Conservation (phyloP, 768 basidiomycete species). For the Dacryopinax spathularia region DNA sequence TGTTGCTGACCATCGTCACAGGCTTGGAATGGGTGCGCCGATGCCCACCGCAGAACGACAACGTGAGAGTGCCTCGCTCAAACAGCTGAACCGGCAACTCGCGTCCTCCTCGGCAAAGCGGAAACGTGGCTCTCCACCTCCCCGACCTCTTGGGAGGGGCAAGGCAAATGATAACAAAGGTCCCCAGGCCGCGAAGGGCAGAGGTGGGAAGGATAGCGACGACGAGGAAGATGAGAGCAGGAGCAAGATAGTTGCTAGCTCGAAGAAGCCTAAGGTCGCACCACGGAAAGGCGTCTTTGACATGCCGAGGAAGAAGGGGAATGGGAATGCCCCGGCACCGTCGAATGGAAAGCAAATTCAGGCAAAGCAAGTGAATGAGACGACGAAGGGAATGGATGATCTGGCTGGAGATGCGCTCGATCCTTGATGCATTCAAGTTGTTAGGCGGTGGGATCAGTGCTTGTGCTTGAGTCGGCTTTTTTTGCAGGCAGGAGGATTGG, state of each 20-base stretch:
- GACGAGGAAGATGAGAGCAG: background rate
- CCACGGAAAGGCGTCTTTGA: background rate
- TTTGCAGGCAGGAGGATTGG: no score
- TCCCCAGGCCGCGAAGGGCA: background rate
- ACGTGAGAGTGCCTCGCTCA: background rate
- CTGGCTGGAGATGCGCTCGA: no score
- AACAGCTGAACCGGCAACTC: background rate
- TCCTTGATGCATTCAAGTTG: no score
- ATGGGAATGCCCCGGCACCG: no score
- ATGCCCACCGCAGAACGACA: background rate
- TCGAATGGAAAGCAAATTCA: no score
- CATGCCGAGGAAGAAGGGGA: background rate
- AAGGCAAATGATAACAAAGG: background rate
- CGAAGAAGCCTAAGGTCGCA: background rate
- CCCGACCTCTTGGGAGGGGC: no score
- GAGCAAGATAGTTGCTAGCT: background rate
- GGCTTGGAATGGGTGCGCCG: background rate
- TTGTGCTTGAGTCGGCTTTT: no score
- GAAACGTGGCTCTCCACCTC: no score
- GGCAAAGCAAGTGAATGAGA: no score
- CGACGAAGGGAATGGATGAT: no score
- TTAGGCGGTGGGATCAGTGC: no score
- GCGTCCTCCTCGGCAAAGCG: background rate
- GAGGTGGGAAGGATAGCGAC: background rate
- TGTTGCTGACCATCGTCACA: background rate